These are phyloP conservation scores for Plantago lanceolata DNA, from an alignment of 305 asterid genomes.

Conservation along the genomic window DNA sequence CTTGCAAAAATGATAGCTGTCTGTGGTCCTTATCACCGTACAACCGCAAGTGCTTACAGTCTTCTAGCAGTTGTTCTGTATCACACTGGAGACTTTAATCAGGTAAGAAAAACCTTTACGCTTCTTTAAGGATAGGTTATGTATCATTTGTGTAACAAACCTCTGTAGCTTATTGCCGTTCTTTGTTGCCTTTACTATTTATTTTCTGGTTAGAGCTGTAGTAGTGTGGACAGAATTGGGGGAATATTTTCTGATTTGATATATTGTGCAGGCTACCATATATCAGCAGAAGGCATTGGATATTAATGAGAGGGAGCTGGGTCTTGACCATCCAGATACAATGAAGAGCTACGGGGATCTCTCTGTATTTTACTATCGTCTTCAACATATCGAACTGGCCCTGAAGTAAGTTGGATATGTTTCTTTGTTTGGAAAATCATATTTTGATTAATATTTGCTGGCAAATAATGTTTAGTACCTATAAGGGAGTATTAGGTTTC, in stretches of 20 bases:
- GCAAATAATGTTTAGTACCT: conserved; percentile 6
- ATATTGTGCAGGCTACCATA: conserved; percentile 67
- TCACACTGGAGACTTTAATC: conserved; percentile 99
- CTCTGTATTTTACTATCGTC: conserved; percentile 97
- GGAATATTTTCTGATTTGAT: neutral
- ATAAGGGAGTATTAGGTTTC: conserved; percentile 12
- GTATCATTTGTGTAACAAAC: neutral
- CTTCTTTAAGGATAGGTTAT: conserved; percentile 10
- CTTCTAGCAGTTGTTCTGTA: conserved; percentile 98
- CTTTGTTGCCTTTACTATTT: neutral
- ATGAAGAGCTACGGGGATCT: conserved; percentile 99
- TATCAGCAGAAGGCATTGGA: conserved; percentile 98
- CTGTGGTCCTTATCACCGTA: conserved; percentile 96
- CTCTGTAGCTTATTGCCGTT: neutral
- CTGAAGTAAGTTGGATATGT: conserved; percentile 65
- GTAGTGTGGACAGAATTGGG: neutral
- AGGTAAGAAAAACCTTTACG: conserved; percentile 39
- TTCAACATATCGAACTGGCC: conserved; percentile 96
- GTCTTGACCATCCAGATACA: conserved; percentile 99
- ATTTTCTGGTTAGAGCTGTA: neutral
- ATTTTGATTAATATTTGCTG: conserved; percentile 13
- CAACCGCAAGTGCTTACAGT: conserved; percentile 97
- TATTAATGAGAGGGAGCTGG: conserved; percentile 96
- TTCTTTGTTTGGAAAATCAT: conserved; percentile 18
- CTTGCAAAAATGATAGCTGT: conserved; percentile 94